Base-by-base conservation (phyloP, 331 rosid genomes). In the Malus hybrid region DNA sequence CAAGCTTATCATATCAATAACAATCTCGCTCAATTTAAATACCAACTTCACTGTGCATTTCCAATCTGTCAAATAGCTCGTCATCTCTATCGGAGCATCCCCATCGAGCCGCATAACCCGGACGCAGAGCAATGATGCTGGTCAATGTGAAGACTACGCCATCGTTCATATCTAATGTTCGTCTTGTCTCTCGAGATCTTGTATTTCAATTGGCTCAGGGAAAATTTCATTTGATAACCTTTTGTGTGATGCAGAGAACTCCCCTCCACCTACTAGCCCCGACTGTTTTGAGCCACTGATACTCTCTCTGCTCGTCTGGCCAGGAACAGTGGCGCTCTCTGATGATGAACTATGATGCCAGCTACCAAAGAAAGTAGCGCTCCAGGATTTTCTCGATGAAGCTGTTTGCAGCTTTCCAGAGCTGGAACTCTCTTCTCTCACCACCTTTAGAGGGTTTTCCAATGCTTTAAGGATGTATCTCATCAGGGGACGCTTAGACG, bases 401-500 rank as follows among this genome's bases (percentile, higher is more conserved):
- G 88, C 81, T 39, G 97, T 83, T 72, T 93, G 88, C 89, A 93
- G 76, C 74, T 75, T 94, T 19, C 77, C 91, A 16, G 98, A 92
- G 86, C 91, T 90, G 20, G 60, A 80, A 70, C 76, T 84, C 62
- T 92, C 99, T 83, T 88, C 93, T 82, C 99, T 89, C 33, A 90
- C 93, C 29, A 95, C 87, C 85, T 88, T 95, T 72, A 92, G 83
- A 67, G 99, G 99, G 84, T 95, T 95, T 78, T 95, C 99, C 88
- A 95, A 80, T 39, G 98, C 99, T 80, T 85, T 92, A 34, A 95
- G 93, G 78, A 95, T 83, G 77, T 95, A 75, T 71, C 79, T 89
- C 92, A 95, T 92, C 3, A 78, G 86, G 13, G 99, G 99, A 19
- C 99, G 97, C 81, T 85, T 89, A 6, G 89, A 83, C 63, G 97